phyloP scores from a whole-genome alignment of 2,329 filamentous ascomycete genomes.

The Colletotrichum scovillei region DNA sequence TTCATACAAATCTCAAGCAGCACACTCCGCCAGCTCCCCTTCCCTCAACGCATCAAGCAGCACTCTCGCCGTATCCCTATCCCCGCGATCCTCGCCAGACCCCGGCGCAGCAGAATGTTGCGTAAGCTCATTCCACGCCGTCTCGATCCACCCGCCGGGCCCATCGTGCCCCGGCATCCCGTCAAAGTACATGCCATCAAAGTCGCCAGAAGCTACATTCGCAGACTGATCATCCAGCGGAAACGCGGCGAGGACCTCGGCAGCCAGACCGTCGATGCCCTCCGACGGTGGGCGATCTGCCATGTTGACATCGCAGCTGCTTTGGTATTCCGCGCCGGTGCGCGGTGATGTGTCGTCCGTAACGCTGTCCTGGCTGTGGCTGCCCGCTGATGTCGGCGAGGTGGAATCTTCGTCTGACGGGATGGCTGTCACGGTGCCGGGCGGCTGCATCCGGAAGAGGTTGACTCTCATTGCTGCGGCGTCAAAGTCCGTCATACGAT shows the following conservation, averaged over 20 bases:
- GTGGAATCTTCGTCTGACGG: conserved; percentile 39
- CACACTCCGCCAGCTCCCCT: conserved; percentile 39
- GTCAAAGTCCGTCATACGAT: conserved; percentile 25
- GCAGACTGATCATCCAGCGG: conserved; percentile 42
- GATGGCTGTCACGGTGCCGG: conserved; percentile 22
- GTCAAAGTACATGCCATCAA: conserved; percentile 43
- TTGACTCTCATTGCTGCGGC: conserved; percentile 15
- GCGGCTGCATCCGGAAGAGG: conserved; percentile 31
- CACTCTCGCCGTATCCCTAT: conserved; percentile 51
- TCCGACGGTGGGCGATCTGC: conserved; percentile 39
- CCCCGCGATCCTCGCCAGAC: conserved; percentile 41
- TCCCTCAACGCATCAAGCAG: conserved; percentile 52
- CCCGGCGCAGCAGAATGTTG: conserved; percentile 20
- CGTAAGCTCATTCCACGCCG: conserved; percentile 46
- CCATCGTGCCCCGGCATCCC: conserved; percentile 43
- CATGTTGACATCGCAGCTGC: conserved; percentile 23
- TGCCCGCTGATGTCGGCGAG: conserved; percentile 29
- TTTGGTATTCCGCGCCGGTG: conserved; percentile 7
- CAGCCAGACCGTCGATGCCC: conserved; percentile 45
- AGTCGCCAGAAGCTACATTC: conserved; percentile 37
- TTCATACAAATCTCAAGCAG: background rate
- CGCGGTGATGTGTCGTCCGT: conserved; percentile 25
- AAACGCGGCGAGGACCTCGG: conserved; percentile 47
- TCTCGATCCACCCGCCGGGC: conserved; percentile 51
- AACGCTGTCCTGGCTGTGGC: conserved; percentile 18